Conservation (phyloP, 352 stramenopile species). For the Pythium scleroteichum region DNA sequence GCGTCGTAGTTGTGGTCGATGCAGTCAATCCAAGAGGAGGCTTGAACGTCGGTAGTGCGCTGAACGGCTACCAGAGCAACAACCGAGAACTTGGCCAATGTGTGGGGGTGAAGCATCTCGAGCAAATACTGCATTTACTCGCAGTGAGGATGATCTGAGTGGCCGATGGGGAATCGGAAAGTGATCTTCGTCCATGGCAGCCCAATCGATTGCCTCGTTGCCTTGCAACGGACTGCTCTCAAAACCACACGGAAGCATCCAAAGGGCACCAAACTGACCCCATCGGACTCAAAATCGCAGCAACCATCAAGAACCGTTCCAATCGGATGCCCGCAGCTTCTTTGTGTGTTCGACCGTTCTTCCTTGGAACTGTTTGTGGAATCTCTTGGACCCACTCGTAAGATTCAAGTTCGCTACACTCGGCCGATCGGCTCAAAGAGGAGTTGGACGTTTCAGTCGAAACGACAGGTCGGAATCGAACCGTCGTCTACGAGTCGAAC, state of each 20-base stretch:
- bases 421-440: no score
- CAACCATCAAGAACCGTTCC: slow-evolving; percentile 3
- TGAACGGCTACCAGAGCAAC: not conserved
- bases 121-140: not conserved
- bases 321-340: slow-evolving; percentile 9
- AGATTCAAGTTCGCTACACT: no score
- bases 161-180: slow-evolving; percentile 6
- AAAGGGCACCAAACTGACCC: not conserved
- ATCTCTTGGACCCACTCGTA: no score
- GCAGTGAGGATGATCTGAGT: not conserved
- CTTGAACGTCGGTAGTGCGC: not conserved
- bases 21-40: slow-evolving; percentile 40
- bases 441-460: no score
- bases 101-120: slow-evolving; percentile 2
- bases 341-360: not conserved
- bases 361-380: not conserved
- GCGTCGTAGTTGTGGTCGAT: slow-evolving; percentile 36
- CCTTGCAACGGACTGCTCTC: not conserved
- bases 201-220: not conserved
- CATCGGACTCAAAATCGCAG: not conserved
- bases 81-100: not conserved
- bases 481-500: no score
- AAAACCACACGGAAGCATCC: not conserved
- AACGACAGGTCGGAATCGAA: no score
- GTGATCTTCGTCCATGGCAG: not conserved